phyloP scores from a whole-genome alignment of 1,284 basidiomycete genomes.

The Ceraceosorus guamensis region DNA sequence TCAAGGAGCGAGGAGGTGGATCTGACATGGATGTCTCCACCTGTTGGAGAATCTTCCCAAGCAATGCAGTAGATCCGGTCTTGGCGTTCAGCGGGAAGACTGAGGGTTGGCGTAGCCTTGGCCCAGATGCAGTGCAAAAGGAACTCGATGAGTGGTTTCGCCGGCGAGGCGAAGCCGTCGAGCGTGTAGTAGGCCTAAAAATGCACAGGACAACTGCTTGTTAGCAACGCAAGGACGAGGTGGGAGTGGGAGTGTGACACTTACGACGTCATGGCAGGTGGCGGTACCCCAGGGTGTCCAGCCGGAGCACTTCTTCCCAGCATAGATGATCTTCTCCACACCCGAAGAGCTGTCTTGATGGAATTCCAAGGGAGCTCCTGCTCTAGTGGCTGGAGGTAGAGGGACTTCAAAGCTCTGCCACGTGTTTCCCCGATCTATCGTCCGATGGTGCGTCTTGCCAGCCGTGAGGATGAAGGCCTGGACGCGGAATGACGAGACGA shows the following conservation, averaged over 20 bases:
- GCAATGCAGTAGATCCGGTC: conserved; percentile 43
- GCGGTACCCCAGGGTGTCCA: conserved; percentile 37
- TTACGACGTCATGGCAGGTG: conserved; percentile 33
- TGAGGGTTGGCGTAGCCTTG: conserved; percentile 34
- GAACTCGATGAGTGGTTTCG: conserved; percentile 27
- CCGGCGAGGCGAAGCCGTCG: conserved; percentile 35
- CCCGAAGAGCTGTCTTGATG: conserved; percentile 35
- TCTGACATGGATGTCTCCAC: conserved; percentile 8
- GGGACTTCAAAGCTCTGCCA: conserved; percentile 44
- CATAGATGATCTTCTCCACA: conserved; percentile 38
- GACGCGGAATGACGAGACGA: background rate
- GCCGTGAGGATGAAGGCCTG: conserved; percentile 39
- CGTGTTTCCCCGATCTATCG: conserved; percentile 34
- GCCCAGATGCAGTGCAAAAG: conserved; percentile 45
- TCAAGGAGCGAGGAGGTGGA: background rate
- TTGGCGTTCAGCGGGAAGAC: conserved; percentile 17
- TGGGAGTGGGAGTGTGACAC: background rate
- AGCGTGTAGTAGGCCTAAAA: conserved; percentile 48
- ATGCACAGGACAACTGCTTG: too few relatives aligned
- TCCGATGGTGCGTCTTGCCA: conserved; percentile 38
- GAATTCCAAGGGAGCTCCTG: conserved; percentile 38
- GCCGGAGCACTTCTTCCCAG: conserved; percentile 33
- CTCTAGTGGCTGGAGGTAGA: conserved; percentile 26
- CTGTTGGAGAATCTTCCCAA: conserved; percentile 28
- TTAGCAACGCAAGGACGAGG: too few relatives aligned